Evolutionary conservation across 108 stramenopile species (phyloP).

Genomic region (Fragilaria crotonensis): DNA sequence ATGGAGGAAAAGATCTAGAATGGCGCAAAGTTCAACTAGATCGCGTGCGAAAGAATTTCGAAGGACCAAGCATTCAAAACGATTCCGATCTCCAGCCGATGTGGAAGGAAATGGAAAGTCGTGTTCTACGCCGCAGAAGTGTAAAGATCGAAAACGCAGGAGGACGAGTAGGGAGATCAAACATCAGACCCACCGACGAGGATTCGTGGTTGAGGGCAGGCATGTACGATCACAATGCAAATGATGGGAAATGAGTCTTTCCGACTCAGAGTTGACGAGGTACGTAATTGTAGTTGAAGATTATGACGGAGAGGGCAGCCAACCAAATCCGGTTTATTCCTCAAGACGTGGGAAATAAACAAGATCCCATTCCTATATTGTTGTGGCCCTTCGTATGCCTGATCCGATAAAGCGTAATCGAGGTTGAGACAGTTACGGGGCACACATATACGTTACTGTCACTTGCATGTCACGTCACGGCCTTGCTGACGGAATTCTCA

Average conservation of each 20-base stretch:
- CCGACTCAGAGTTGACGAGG: neutral
- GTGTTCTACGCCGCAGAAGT: constrained; percentile 55
- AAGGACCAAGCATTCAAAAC: constrained; percentile 18
- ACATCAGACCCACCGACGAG: constrained; percentile 74
- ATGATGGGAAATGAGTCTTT: constrained; percentile 1
- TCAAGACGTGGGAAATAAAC: neutral
- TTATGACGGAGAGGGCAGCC: neutral
- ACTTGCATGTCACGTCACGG: no score
- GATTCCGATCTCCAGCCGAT: constrained; percentile 83
- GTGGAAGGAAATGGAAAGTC: constrained; percentile 87
- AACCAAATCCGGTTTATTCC: neutral
- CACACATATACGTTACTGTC: no score
- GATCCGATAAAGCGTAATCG: neutral
- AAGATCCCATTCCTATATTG: neutral
- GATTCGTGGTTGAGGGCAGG: constrained; percentile 77
- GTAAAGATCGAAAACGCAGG: constrained; percentile 45
- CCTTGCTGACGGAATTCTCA: no score
- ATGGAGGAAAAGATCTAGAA: constrained; percentile 5
- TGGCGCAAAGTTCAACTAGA: constrained; percentile 45
- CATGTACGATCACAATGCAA: constrained; percentile 42
- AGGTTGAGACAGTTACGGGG: neutral
- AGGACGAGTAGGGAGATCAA: constrained; percentile 58
- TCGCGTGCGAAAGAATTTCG: constrained; percentile 22
- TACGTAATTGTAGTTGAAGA: neutral
- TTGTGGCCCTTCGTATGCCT: neutral